These are phyloP conservation scores for Venturia carpophila DNA, from an alignment of 2,329 filamentous ascomycete species.

Conservation along the genomic window DNA sequence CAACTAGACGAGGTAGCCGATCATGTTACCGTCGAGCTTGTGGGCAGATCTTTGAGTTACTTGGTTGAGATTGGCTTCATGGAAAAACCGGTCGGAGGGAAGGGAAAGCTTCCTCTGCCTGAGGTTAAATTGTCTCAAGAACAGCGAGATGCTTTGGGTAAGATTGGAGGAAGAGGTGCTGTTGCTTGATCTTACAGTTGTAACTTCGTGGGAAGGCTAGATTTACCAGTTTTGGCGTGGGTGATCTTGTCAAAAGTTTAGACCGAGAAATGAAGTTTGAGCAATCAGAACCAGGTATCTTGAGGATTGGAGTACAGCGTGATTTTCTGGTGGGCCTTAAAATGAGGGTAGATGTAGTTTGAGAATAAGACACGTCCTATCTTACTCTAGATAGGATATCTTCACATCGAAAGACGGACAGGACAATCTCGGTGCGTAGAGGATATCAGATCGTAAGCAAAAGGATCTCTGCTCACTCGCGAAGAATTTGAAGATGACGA, in stretches of 20 bases:
- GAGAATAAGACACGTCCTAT: too few species aligned
- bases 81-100: conserved; percentile 34
- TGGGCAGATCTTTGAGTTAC: conserved; percentile 58
- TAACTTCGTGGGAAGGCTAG: background rate
- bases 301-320: too few species aligned
- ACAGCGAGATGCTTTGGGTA: conserved; percentile 42
- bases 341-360: too few species aligned
- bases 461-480: too few species aligned
- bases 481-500: too few species aligned
- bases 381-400: too few species aligned
- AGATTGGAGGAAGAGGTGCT: conserved; percentile 46
- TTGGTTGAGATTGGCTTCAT: conserved; percentile 57
- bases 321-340: too few species aligned
- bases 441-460: too few species aligned
- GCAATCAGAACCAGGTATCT: background rate
- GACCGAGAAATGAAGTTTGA: background rate
- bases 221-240: background rate
- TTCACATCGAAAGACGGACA: too few species aligned
- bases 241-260: background rate
- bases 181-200: conserved; percentile 2
- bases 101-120: conserved; percentile 36
- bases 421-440: too few species aligned
- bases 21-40: conserved; percentile 51
- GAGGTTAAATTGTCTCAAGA: conserved; percentile 37
- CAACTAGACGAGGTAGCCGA: conserved; percentile 41